These are phyloP conservation scores for Aureobasidium sp. DNA, from an alignment of 2,329 filamentous ascomycete genomes.

Conservation along the genomic window DNA sequence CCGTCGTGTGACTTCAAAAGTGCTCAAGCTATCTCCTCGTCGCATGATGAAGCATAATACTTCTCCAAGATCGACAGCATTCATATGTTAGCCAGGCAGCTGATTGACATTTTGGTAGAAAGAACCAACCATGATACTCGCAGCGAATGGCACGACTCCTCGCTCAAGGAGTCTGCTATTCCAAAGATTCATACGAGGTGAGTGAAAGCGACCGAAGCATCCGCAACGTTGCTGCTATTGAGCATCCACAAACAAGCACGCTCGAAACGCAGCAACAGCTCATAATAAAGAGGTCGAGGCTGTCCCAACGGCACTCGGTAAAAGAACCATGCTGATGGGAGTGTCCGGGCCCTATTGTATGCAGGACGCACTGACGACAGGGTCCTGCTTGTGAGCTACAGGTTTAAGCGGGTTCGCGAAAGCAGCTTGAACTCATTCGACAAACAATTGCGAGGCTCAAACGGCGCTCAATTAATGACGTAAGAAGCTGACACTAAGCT, in stretches of 20 bases:
- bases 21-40: neutral
- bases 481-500: neutral
- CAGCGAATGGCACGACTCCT: no score
- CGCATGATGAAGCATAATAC: no score
- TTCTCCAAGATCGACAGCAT: no score
- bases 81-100: neutral
- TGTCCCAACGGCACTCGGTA: neutral
- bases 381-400: neutral
- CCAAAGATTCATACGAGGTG: neutral
- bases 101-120: neutral
- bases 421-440: neutral
- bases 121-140: neutral
- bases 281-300: neutral
- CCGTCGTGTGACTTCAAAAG: neutral
- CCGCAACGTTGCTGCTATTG: conserved; percentile 1
- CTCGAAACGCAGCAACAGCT: neutral
- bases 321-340: neutral
- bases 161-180: neutral
- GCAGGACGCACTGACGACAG: neutral
- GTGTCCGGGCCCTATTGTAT: neutral
- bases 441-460: neutral
- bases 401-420: neutral
- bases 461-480: conserved; percentile 1
- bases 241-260: neutral
- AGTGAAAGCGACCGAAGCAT: neutral